Evolutionary conservation across 2,329 filamentous ascomycete genomes (phyloP), one percentile per base, ranked within the genome.

Genomic region (Penicillium sp.): DNA sequence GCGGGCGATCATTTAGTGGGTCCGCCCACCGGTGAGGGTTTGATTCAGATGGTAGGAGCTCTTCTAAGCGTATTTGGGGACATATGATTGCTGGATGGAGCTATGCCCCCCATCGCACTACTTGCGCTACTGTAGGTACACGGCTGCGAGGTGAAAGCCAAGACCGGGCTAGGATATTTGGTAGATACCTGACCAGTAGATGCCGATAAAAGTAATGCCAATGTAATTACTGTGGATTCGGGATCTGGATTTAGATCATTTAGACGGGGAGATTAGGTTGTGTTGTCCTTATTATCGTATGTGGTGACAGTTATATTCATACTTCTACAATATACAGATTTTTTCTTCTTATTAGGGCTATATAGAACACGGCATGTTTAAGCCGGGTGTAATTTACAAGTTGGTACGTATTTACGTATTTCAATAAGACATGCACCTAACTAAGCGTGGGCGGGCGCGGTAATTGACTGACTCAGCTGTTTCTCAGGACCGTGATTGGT

Each of bases 111-210:
- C 59, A 45, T 54, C 53, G 47, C 45, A 42, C 58, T 55, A 36
- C 48, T 61, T 36, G 61, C 63, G 62, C 69, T 72, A 72, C 68
- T 70, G 70, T 71, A 73, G 70, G 70, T 71, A 73, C 70, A 63
- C 67, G 61, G 51, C 58, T 59, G 55, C 59, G 55, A 49, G 53
- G 59, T 55, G 58, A 53, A 57, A 66, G 62, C 65, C 63, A 67
- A 67, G 64, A 61, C 39, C 12, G 21, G 9, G 10, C 27, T 51
- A 53, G 39, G 21, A 39, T 4, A 23, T 15, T 25, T 33, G 44
- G 27, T 19, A 35, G 21, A 49, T 29, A 39, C 53, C 38, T 39
- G 27, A 29, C 53, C 53, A 55, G 53, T 55, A 49, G 25, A 31
- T 27, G 19, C 15, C 10, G 53, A 49, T 31, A 25, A 36, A 48